Evolutionary conservation across 225 moss, liverwort and hornwort genomes (phyloP), one percentile per base, ranked within the genome.

Genomic region (Physcomitrium patens): DNA sequence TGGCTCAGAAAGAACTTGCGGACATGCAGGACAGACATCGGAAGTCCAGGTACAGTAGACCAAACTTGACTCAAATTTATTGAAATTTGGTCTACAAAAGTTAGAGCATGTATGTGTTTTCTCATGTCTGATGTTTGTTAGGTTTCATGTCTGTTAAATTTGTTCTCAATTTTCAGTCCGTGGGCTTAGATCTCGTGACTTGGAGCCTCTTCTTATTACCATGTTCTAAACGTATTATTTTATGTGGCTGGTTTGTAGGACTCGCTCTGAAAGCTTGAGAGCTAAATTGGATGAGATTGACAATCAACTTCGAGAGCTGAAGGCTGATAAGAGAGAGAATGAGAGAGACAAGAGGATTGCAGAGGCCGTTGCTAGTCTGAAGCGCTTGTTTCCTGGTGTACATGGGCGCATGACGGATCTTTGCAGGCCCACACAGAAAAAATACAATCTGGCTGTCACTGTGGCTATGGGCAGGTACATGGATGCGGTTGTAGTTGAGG

Each of bases 381-480:
- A 92, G 91, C 93, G 99, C 43, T 79, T 99, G 68, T 99, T 99
- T 85, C 90, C 99, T 75, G 99, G 95, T 66, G 99, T 99, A 68
- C 92, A 99, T 86, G 99, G 99, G 45, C 92, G 95, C 23, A 95
- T 99, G 99, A 99, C 93, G 69, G 99, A 99, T 79, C 92, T 99
- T n/a, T 99, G 99, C 79, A 95, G 95, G 73, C 99, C 99, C 12
- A 91, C 99, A 46, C 99, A 99, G 78, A 99, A 99, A 78, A 99
- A 95, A 74, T 99, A 91, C 69, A 99, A 99, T 78, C 84, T 95
- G 82, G 93, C 99, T 12, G 93, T 99, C 18, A 99, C 99, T 22
- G 99, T 99, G 67, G 99, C 95, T 24, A 99, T 99, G 99, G 99
- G 99, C 56, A 91, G 77, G 83, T 95, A 85, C 75, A 95, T 99